phyloP scores from a whole-genome alignment of 495 filamentous ascomycete genomes.

The Aspergillus hancockii region DNA sequence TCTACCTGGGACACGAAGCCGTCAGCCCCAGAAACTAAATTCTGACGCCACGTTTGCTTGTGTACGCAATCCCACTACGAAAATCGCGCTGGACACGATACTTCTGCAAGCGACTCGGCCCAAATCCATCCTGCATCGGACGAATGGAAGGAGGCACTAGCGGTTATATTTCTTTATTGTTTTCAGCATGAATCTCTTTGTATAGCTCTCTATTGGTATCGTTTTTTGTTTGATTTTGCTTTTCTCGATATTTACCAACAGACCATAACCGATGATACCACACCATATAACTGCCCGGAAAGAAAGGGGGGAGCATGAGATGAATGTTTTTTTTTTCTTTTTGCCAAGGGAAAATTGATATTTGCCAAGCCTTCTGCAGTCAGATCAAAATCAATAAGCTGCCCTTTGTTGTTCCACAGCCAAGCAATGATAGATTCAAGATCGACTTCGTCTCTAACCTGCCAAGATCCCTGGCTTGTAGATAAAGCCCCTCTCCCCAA shows the following conservation, averaged over 20 bases:
- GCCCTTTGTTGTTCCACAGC: slow-evolving; percentile 19
- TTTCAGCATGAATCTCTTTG: not conserved
- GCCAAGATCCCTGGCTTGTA: slow-evolving; percentile 1
- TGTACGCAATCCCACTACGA: not conserved
- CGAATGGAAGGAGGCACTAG: not conserved
- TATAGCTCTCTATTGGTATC: slow-evolving; percentile 1
- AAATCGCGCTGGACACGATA: slow-evolving; percentile 31
- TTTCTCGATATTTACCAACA: slow-evolving; percentile 6
- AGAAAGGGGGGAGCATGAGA: slow-evolving; percentile 19
- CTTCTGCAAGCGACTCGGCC: not conserved
- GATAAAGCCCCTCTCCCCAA: not conserved
- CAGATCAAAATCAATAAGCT: slow-evolving; percentile 26
- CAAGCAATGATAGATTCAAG: slow-evolving; percentile 24
- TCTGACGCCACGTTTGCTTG: slow-evolving; percentile 3
- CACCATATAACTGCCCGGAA: slow-evolving; percentile 15
- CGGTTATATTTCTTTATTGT: slow-evolving; percentile 9
- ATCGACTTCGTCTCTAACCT: not conserved
- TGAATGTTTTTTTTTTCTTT: too few species aligned
- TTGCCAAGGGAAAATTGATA: slow-evolving; percentile 39
- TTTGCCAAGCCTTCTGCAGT: slow-evolving; percentile 41
- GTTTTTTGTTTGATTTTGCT: slow-evolving; percentile 11
- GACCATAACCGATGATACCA: slow-evolving; percentile 19
- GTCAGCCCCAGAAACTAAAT: slow-evolving; percentile 8
- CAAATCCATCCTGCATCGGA: not conserved
- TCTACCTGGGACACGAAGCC: slow-evolving; percentile 31